Conservation (phyloP, 768 basidiomycete genomes). For the Suillus plorans region DNA sequence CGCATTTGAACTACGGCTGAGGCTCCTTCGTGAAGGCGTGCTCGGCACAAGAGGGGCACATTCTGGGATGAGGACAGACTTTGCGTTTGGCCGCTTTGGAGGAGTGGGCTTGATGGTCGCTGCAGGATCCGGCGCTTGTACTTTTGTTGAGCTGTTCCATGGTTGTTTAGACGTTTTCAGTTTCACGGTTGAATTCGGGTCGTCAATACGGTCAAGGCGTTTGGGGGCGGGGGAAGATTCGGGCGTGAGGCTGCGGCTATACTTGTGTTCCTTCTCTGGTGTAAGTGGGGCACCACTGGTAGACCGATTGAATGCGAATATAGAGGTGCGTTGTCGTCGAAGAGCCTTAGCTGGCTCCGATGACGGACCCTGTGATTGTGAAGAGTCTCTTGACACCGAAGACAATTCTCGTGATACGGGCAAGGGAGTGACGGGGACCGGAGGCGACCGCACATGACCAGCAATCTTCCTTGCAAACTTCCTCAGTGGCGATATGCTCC, state of each 20-base stretch:
- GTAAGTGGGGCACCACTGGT: slow-evolving; percentile 45
- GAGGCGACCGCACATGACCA: slow-evolving; percentile 40
- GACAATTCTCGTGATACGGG: slow-evolving; percentile 40
- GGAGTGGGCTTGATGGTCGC: slow-evolving; percentile 49
- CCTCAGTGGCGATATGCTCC: slow-evolving; percentile 79
- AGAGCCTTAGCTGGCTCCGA: slow-evolving; percentile 50
- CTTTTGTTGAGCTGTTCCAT: slow-evolving; percentile 84
- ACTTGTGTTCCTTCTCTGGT: slow-evolving; percentile 62
- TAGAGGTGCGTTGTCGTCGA: slow-evolving; percentile 63
- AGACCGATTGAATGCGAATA: slow-evolving; percentile 52
- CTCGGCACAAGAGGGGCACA: slow-evolving; percentile 48
- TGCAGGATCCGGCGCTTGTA: slow-evolving; percentile 49
- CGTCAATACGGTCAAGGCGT: slow-evolving; percentile 26
- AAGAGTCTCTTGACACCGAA: slow-evolving; percentile 10
- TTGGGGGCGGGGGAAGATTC: slow-evolving; percentile 57
- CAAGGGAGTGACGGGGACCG: slow-evolving; percentile 46
- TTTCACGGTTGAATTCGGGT: slow-evolving; percentile 44
- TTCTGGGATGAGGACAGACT: slow-evolving; percentile 44
- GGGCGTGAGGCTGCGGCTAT: slow-evolving; percentile 71
- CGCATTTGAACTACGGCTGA: slow-evolving; percentile 72
- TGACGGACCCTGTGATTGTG: slow-evolving; percentile 35
- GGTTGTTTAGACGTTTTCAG: slow-evolving; percentile 42
- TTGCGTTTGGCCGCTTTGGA: slow-evolving; percentile 47
- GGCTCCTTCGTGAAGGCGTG: slow-evolving; percentile 58
- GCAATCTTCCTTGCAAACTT: slow-evolving; percentile 75